Conservation (phyloP, 192 early-diverging fungal species). For the Cladochytrium replicatum region DNA sequence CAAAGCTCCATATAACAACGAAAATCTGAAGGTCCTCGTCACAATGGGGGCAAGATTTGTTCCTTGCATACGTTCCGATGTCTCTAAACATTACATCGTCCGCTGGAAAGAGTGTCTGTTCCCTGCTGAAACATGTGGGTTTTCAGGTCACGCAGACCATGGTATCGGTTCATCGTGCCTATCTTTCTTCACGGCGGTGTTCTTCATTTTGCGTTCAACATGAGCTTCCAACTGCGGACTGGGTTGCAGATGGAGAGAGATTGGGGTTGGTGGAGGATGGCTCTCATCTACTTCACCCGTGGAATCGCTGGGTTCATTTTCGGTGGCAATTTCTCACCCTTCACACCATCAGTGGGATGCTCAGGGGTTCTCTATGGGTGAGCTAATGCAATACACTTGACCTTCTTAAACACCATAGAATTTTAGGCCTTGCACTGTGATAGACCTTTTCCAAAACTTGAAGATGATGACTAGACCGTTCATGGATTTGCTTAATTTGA, state of each 20-base stretch:
- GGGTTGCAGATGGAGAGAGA: conserved; percentile 67
- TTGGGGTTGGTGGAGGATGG: conserved; percentile 63
- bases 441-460: conserved; percentile 78
- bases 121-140: neutral
- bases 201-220: conserved; percentile 66
- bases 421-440: no score
- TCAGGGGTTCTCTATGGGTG: conserved; percentile 45
- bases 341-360: conserved; percentile 46
- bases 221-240: conserved; percentile 54
- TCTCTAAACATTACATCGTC: neutral
- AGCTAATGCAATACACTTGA: no score
- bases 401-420: no score
- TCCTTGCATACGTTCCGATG: conserved; percentile 59
- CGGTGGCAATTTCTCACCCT: conserved; percentile 53
- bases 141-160: conserved; percentile 52
- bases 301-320: conserved; percentile 75
- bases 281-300: conserved; percentile 57
- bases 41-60: conserved; percentile 63
- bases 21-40: conserved; percentile 46
- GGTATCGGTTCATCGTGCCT: conserved; percentile 67
- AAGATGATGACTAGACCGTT: conserved; percentile 47
- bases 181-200: conserved; percentile 81
- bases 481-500: conserved; percentile 57
- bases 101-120: no score
- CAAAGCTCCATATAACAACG: neutral